Conservation (phyloP, 2,329 filamentous ascomycete species). For the Botrytis porri region DNA sequence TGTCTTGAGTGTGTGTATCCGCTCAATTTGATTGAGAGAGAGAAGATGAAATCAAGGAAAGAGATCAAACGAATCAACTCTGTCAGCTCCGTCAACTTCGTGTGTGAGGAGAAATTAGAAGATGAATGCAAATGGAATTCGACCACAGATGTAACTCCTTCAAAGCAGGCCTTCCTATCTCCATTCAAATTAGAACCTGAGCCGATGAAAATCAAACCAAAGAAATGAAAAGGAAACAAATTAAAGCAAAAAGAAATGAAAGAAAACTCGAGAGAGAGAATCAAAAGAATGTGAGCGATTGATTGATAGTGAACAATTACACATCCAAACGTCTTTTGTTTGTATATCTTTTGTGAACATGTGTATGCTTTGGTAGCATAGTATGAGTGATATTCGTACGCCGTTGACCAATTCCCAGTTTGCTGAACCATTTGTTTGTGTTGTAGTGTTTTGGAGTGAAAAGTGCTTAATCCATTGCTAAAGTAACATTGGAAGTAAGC, state of each 20-base stretch:
- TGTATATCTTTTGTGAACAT: slow-evolving; percentile 7
- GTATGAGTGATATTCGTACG: not conserved
- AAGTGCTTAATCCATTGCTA: not conserved
- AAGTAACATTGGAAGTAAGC: not conserved
- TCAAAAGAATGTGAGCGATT: not conserved
- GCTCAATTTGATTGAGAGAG: not conserved
- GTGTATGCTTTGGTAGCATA: not conserved
- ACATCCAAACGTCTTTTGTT: not conserved
- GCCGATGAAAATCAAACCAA: not conserved
- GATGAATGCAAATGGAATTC: not conserved
- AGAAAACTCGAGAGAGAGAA: not conserved
- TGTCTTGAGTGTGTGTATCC: not conserved
- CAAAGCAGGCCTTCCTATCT: not conserved
- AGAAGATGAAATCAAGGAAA: not conserved
- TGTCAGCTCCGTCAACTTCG: not conserved
- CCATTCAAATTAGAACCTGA: not conserved
- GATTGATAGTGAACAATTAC: slow-evolving; percentile 5
- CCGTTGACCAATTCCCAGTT: not conserved
- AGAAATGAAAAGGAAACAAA: not conserved
- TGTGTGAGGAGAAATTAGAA: not conserved
- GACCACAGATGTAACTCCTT: not conserved
- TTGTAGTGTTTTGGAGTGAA: not conserved
- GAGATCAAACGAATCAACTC: no score
- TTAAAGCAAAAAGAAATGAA: not conserved
- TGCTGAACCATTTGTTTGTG: not conserved